Conservation (phyloP, 306 rosid species). For the Trichosanthes cucumerina region DNA sequence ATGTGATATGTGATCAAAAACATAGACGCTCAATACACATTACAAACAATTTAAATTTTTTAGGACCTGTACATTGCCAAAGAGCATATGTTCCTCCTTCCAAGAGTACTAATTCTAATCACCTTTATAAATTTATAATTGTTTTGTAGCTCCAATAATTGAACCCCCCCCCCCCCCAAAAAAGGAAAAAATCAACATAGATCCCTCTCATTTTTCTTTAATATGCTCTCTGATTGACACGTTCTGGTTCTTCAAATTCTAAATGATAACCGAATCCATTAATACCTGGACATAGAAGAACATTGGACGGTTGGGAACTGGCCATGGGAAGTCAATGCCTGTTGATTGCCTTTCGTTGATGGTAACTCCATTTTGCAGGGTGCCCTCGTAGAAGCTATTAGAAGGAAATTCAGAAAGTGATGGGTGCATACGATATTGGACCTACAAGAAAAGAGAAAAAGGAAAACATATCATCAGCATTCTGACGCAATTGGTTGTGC, state of each 20-base stretch:
- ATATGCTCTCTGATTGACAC: neutral
- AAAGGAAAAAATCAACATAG: no score
- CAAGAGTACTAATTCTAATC: neutral
- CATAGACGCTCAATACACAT: neutral
- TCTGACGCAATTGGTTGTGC: neutral
- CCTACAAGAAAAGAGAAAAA: constrained; percentile 36
- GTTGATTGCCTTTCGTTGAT: constrained; percentile 88
- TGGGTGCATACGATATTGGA: constrained; percentile 99
- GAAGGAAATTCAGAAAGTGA: constrained; percentile 96
- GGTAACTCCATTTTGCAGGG: constrained; percentile 95
- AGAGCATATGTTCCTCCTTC: neutral
- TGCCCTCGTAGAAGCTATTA: constrained; percentile 96
- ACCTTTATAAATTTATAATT: neutral
- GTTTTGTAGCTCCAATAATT: neutral
- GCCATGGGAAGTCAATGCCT: constrained; percentile 99
- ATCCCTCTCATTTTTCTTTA: neutral
- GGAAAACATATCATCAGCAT: neutral
- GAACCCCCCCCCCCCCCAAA: neutral
- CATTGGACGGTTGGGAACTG: constrained; percentile 99
- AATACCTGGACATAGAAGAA: constrained; percentile 95
- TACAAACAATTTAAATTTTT: neutral
- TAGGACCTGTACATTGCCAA: neutral
- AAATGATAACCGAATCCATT: neutral
- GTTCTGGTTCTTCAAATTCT: neutral
- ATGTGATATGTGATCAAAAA: neutral